Evolutionary conservation across 2,329 filamentous ascomycete genomes (phyloP).

Genomic region (Microsporum canis): DNA sequence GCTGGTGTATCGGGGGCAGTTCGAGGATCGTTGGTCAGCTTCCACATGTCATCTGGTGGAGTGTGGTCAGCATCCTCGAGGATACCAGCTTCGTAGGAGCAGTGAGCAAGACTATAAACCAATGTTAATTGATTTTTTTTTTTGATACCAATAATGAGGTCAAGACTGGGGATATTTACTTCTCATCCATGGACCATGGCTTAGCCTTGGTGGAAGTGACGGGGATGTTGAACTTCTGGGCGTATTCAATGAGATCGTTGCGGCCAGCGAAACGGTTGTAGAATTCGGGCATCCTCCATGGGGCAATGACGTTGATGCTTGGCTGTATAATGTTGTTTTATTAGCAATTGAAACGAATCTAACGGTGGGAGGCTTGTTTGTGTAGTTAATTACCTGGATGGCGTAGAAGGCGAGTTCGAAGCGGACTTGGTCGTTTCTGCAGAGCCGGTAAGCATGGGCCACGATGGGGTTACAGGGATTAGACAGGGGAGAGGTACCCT

Average conservation of each 20-base stretch:
- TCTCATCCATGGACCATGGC: conserved; percentile 43
- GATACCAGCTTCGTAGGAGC: conserved; percentile 61
- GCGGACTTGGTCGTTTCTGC: conserved; percentile 37
- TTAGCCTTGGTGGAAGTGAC: conserved; percentile 43
- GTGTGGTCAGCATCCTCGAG: conserved; percentile 45
- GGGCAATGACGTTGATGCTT: conserved; percentile 39
- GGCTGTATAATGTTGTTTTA: conserved; percentile 21
- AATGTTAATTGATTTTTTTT: not conserved
- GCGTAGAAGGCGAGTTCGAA: conserved; percentile 43
- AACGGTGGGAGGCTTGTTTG: not conserved
- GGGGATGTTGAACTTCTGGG: conserved; percentile 36
- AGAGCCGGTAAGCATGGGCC: not conserved
- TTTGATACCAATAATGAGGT: too few relatives aligned
- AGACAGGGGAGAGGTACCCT: conserved; percentile 19
- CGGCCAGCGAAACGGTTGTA: conserved; percentile 40
- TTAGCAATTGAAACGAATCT: not conserved
- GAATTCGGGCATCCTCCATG: conserved; percentile 40
- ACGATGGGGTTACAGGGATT: not conserved
- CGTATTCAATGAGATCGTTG: conserved; percentile 40
- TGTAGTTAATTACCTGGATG: conserved; percentile 20
- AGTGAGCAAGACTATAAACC: conserved; percentile 47
- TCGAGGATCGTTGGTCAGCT: conserved; percentile 39
- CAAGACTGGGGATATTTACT: conserved; percentile 6
- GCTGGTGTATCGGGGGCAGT: conserved; percentile 18
- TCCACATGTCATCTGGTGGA: conserved; percentile 72